phyloP scores from a whole-genome alignment of 495 filamentous ascomycete genomes.

The Neurospora sp. region DNA sequence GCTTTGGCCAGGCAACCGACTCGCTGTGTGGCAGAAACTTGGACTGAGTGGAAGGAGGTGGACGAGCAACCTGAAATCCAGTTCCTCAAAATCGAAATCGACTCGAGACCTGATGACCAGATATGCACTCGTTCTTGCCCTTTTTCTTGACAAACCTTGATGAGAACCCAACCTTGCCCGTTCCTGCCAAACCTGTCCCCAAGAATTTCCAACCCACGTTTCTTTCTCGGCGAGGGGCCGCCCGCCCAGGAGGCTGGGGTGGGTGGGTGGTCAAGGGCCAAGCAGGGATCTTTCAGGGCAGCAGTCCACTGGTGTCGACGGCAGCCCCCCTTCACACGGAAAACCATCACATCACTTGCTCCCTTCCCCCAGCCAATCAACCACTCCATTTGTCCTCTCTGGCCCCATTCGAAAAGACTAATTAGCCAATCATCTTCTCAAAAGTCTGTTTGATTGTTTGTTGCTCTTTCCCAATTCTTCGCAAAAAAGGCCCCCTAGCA shows the following conservation, averaged over 20 bases:
- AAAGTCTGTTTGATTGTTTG: neutral
- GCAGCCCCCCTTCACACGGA: neutral
- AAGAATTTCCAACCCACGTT: neutral
- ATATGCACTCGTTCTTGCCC: neutral
- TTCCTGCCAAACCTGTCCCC: neutral
- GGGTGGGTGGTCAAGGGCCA: neutral
- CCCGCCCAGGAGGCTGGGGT: neutral
- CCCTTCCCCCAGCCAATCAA: neutral
- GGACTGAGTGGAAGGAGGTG: neutral
- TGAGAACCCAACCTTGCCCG: neutral
- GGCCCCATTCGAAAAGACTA: neutral
- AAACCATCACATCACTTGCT: neutral
- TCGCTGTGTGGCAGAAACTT: neutral
- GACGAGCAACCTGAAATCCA: neutral
- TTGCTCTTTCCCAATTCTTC: neutral
- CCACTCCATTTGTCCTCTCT: neutral
- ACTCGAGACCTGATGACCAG: neutral
- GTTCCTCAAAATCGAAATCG: neutral
- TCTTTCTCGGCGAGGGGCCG: neutral
- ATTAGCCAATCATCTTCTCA: neutral
- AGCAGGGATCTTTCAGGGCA: neutral
- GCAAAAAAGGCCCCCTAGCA: neutral
- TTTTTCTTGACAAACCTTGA: neutral
- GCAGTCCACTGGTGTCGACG: neutral
- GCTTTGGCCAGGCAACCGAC: neutral